Percentiles rank a stretch among this genome's conserved stretches.
Evolutionary conservation across 345 rosid species (phyloP).

Genomic region (Litchi chinensis): DNA sequence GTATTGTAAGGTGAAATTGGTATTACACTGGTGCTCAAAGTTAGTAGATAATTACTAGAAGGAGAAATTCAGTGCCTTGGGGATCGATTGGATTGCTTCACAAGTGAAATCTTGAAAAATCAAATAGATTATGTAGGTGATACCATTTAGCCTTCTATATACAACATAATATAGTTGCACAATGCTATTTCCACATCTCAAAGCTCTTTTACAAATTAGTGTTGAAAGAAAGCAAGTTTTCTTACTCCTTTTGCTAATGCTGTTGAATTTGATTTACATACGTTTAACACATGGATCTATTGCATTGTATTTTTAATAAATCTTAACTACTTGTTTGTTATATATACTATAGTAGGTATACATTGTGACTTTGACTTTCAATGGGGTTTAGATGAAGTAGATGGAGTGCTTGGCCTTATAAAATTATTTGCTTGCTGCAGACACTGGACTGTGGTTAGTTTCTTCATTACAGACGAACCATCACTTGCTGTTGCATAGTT

Average conservation of each 20-base stretch:
- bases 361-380: constrained; percentile 37
- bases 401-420: constrained; percentile 42
- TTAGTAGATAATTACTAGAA: background rate
- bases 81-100: background rate
- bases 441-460: constrained; percentile 28
- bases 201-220: background rate
- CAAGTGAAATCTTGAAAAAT: background rate
- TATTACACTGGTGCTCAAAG: background rate
- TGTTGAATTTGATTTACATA: background rate
- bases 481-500: too few species aligned
- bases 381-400: constrained; percentile 38
- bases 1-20: background rate
- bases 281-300: background rate
- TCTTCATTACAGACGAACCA: too few species aligned
- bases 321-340: background rate
- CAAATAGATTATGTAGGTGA: background rate
- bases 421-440: constrained; percentile 23
- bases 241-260: background rate
- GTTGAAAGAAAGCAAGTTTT: background rate
- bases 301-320: background rate
- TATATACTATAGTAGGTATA: constrained; percentile 34
- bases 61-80: background rate
- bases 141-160: background rate
- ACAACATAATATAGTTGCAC: too few species aligned
- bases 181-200: background rate